Base-by-base conservation (phyloP, 1,284 basidiomycete genomes). In the Xerocomus minutiporus region DNA sequence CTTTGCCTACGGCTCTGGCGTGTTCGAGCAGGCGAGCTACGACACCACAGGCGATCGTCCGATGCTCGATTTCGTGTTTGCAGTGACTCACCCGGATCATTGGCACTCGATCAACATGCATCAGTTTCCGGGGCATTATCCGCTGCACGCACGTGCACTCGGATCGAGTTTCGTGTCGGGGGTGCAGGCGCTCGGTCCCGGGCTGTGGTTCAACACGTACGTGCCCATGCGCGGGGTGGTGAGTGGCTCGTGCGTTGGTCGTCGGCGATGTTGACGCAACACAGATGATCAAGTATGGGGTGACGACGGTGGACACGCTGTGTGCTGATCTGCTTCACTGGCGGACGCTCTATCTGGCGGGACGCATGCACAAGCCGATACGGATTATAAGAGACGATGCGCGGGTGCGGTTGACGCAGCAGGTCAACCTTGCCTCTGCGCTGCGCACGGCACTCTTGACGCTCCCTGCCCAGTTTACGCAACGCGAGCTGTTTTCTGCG, bases 221-320 rank as follows among this genome's bases (percentile, higher is more conserved):
- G 85, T 94, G 38, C 81, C 84, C n/a, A 83, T 94, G 68, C 79
- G 83, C 46, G 91, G 86, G 46, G 82, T 88, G 61, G 91, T 95
- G 69, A 70, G 91, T 86, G 11, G 8, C 32, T 1, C 7, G 32
- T 46, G 7, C 8, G 31, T 12, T 17, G 4, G 12, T 32, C 20
- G 5, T 17, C 1, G 2, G 6, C 20, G 13, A 13, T 20, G 23
- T 36, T 46, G 13, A 35, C 6, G 8, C 15, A 7, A 23, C 6
- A 12, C 64, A 97, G 90, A 86, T 81, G 48, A 90, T 98, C 73
- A 99, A 99, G 73, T 99, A 99, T 69, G 96, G 96, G n/a, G 86
- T 98, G 26, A 94, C 96, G 32, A 93, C 91, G 0, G 82, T 97
- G 8, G 91, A 96, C 61, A 87, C 86, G 52, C 80, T 99, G 29